These are phyloP conservation scores for Aureobasidium sp. DNA, from an alignment of 2,329 filamentous ascomycete species.

Conservation along the genomic window DNA sequence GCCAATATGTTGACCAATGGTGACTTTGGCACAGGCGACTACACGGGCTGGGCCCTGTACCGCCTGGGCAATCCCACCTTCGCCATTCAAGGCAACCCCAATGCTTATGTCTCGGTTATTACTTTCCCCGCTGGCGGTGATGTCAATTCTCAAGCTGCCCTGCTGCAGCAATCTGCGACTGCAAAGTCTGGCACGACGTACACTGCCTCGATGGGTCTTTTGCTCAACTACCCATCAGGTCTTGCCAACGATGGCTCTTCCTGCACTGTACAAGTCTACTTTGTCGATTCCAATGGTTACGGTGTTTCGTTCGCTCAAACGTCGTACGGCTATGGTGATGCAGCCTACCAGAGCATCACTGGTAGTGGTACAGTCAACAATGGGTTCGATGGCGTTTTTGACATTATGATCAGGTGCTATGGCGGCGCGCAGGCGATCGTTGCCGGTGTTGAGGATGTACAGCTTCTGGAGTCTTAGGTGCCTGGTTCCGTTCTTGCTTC, in stretches of 20 bases:
- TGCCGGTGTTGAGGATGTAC: constrained; percentile 9
- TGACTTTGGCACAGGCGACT: constrained; percentile 1
- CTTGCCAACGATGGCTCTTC: constrained; percentile 1
- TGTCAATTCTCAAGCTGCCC: background rate
- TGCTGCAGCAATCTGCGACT: background rate
- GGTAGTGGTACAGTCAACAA: background rate
- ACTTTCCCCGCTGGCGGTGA: constrained; percentile 11
- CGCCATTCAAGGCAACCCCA: background rate
- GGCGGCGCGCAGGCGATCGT: background rate
- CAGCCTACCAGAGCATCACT: constrained; percentile 5
- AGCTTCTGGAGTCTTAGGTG: constrained; percentile 5
- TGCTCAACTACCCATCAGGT: background rate
- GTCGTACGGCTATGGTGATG: constrained; percentile 1
- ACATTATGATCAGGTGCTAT: constrained; percentile 13
- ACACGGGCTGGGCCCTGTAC: background rate
- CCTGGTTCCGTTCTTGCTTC: background rate
- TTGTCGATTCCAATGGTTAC: constrained; percentile 10
- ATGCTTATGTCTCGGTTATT: background rate
- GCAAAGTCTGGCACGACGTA: background rate
- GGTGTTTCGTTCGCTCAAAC: constrained; percentile 1
- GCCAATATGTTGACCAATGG: constrained; percentile 11
- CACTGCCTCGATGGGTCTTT: background rate
- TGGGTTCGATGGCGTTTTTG: background rate
- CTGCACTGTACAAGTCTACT: constrained; percentile 10
- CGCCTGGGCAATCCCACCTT: constrained; percentile 1